Conservation (phyloP, 352 stramenopile genomes). For the Saprolegnia diclina region DNA sequence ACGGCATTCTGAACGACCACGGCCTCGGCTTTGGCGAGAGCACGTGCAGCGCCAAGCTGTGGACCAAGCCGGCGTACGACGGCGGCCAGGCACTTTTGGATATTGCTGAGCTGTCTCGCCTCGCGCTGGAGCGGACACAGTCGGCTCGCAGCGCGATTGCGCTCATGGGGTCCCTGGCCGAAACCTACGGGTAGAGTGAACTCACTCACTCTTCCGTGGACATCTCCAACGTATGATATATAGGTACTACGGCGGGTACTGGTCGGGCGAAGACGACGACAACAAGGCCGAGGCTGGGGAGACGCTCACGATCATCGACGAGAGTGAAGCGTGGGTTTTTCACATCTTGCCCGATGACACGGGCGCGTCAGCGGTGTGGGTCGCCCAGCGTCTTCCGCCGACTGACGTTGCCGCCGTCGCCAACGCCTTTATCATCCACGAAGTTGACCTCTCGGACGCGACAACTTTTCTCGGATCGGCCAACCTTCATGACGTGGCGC, state of each 20-base stretch:
- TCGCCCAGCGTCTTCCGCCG: constrained; percentile 85
- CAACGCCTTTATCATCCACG: constrained; percentile 93
- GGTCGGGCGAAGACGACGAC: constrained; percentile 56
- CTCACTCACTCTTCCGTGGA: background rate
- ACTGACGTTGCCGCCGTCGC: constrained; percentile 80
- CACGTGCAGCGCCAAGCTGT: constrained; percentile 64
- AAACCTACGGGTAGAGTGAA: constrained; percentile 86
- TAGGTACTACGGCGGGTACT: constrained; percentile 71
- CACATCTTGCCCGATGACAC: constrained; percentile 94
- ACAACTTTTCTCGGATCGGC: constrained; percentile 85
- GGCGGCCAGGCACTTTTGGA: constrained; percentile 86
- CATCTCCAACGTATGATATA: background rate
- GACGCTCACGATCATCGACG: constrained; percentile 89
- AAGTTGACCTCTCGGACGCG: constrained; percentile 66
- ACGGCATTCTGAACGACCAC: constrained; percentile 82
- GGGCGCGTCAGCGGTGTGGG: constrained; percentile 87
- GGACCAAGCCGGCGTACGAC: constrained; percentile 48
- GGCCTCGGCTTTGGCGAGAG: constrained; percentile 78
- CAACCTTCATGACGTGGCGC: constrained; percentile 84
- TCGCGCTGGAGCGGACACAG: constrained; percentile 78
- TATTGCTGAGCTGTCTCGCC: constrained; percentile 78
- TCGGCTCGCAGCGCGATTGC: constrained; percentile 78
- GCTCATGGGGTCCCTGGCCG: constrained; percentile 91
- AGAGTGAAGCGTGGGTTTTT: constrained; percentile 92
- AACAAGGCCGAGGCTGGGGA: constrained; percentile 72